phyloP scores from a whole-genome alignment of 176 grass and related monocot species.

The Poa annua region DNA sequence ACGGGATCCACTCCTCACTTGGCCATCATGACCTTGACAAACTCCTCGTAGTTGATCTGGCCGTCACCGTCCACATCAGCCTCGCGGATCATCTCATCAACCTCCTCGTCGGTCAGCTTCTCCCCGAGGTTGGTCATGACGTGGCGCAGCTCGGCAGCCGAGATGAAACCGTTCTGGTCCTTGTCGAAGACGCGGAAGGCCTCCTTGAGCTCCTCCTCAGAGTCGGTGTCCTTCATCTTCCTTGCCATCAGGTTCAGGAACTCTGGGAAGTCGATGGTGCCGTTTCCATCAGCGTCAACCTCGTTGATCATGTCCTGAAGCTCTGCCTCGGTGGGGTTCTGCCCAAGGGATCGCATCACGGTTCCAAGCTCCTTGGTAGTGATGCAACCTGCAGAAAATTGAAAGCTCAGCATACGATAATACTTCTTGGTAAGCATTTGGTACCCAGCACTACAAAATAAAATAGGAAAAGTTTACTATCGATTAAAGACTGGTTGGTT shows the following conservation, averaged over 20 bases:
- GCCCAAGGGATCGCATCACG: constrained; percentile 72
- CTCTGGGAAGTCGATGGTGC: constrained; percentile 76
- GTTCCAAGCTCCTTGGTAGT: constrained; percentile 80
- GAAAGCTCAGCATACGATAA: not conserved
- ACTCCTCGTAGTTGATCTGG: constrained; percentile 81
- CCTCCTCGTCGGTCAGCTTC: constrained; percentile 73
- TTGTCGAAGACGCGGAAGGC: constrained; percentile 77
- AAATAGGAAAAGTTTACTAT: not conserved
- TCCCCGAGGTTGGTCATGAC: constrained; percentile 82
- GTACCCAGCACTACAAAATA: not conserved
- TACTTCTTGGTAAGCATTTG: not conserved
- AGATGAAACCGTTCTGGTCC: constrained; percentile 82
- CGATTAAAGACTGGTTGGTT: not conserved
- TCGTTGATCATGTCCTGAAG: constrained; percentile 83
- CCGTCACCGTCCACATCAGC: constrained; percentile 67
- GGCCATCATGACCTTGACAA: constrained; percentile 83
- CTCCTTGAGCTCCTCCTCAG: constrained; percentile 78
- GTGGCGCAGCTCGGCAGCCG: constrained; percentile 75
- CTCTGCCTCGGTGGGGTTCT: constrained; percentile 79
- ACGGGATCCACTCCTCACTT: constrained; percentile 53
- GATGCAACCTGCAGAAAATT: constrained; percentile 56
- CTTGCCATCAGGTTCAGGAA: constrained; percentile 76
- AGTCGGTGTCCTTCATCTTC: constrained; percentile 81
- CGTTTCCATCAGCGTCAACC: constrained; percentile 75
- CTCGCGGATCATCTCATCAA: constrained; percentile 75